These are phyloP conservation scores for Schwanniomyces etchellsii DNA, from an alignment of 1,139 yeast genomes.

Conservation along the genomic window DNA sequence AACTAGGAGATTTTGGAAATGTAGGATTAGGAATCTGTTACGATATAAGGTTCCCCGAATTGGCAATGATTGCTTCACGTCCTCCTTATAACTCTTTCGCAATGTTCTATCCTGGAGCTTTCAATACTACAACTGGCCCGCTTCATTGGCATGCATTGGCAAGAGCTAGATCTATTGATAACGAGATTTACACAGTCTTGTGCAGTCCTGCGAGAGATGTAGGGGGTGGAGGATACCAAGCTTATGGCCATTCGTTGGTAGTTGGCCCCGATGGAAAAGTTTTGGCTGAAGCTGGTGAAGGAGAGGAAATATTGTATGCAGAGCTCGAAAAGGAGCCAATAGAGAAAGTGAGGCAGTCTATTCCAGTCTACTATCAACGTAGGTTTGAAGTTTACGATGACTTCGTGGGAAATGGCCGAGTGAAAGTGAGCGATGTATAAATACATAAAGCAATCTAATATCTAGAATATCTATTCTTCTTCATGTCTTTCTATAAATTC, in stretches of 20 bases:
- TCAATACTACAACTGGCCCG: slow-evolving; percentile 78
- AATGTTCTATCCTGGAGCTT: slow-evolving; percentile 78
- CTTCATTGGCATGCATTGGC: slow-evolving; percentile 83
- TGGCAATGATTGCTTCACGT: slow-evolving; percentile 52
- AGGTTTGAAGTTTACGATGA: slow-evolving; percentile 21
- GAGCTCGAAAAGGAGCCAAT: slow-evolving; percentile 17
- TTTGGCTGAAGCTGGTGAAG: slow-evolving; percentile 44
- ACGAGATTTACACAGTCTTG: slow-evolving; percentile 76
- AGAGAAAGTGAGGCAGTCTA: slow-evolving; percentile 15
- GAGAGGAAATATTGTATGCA: slow-evolving; percentile 21
- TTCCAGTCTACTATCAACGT: slow-evolving; percentile 21
- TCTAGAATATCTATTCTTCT: too few species aligned
- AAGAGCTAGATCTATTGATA: slow-evolving; percentile 74
- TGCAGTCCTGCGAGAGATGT: slow-evolving; percentile 46
- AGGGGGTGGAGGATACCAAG: slow-evolving; percentile 66
- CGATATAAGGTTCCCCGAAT: slow-evolving; percentile 80
- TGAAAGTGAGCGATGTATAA: slow-evolving; percentile 33
- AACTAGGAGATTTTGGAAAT: slow-evolving; percentile 35
- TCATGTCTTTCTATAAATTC: slow-evolving; percentile 58
- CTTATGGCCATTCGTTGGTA: slow-evolving; percentile 69
- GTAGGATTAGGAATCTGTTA: slow-evolving; percentile 74
- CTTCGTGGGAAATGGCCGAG: slow-evolving; percentile 25
- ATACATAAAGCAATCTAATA: slow-evolving; percentile 1
- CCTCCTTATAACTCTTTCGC: slow-evolving; percentile 59
- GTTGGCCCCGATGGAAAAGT: slow-evolving; percentile 84